Base-by-base conservation (phyloP, 768 basidiomycete species). In the Amanita rimosa region DNA sequence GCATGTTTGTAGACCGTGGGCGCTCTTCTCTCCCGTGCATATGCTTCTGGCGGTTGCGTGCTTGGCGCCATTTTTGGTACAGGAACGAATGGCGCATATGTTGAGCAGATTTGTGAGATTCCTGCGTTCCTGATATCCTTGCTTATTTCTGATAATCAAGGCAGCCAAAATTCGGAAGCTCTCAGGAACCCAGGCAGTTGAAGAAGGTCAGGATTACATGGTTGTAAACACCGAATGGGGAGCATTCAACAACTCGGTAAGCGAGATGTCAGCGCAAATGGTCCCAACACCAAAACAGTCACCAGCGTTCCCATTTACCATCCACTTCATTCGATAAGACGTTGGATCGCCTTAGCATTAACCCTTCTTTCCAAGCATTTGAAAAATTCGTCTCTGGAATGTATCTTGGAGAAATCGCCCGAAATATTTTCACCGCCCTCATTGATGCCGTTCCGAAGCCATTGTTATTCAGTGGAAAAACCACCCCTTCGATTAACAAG, bases 311-410 rank as follows among this genome's bases (percentile, higher is more conserved):
- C 9, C 80, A 84, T 45, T 76, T 99, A 10, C 94, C 93, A 4
- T 77, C 81, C 5, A 96, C 95, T 1, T 78, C 86, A 3, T 96
- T 81, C 58, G 96, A 99, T 64, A 93, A 87, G 66, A 79, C 84
- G 52, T 70, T 98, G 17, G 96, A 99, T 64, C 83, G 96, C 45
- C 79, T 85, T 58, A 90, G 85, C 50, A 97, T 98, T 66, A 99
- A 99, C 59, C 93, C 94, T 22, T 72, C 76, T 31, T 85, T 77
- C 62, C 96, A 98, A 62, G 88, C 88, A 2, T 98, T 92, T 61
- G 96, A 99, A 66, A 99, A 98, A 70, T 91, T 96, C 68, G 86
- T 99, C 56, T 96, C 92, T 1, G 96, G 96, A 49, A 97, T 99
- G 95, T 99, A 99, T 64, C 79, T 98, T 35, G 96, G 96, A 49